Evolutionary conservation across 306 rosid genomes (phyloP), one percentile per base, ranked within the genome.

Genomic region (Styphnolobium japonicum): DNA sequence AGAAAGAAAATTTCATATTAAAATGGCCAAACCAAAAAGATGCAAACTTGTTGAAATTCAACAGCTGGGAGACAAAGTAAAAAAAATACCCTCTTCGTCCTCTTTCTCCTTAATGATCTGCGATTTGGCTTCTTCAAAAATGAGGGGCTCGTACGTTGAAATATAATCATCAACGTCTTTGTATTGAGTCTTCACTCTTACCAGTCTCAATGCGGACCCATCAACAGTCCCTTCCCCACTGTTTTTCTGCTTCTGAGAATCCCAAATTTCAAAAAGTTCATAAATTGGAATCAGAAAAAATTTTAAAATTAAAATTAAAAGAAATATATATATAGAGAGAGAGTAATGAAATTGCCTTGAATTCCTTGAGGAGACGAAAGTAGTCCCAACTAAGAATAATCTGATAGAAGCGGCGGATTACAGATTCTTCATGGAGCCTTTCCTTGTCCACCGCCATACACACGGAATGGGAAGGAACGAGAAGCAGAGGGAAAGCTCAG

Each of bases 91-190:
- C 10, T 88, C 91, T 49, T 88, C 90, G 6, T 82, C 87, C 19
- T 92, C 95, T 43, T 81, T 83, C 42, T 81, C 81, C 84, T 81
- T 77, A 46, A 77, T 71, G 46, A 94, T 91, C 81, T 94, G 97
- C 23, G 98, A 85, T 84, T 89, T 94, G 67, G 92, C 89, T 86
- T 94, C 98, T 81, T 91, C 97, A 23, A 92, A 91, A 11, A 94
- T 33, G 58, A 94, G 94, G n/a, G 97, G 98, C 82, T 91, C 97
- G 48, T 87, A 94, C 4, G 98, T 92, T 31, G 92, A 86, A 80
- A 86, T 82, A 77, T 94, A 94, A 64, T 94, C 97, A 72, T 89
- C 92, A 53, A 89, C 85, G n/a, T 91, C 91, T 11, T 87, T 82
- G 85, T 94, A 94, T 5, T 56, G 29, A 11, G 52, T 61, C 82